Percentiles rank a stretch among this genome's conserved stretches.
phyloP scores from a whole-genome alignment of 108 stramenopile genomes.

The Aurantiochytrium sp. region DNA sequence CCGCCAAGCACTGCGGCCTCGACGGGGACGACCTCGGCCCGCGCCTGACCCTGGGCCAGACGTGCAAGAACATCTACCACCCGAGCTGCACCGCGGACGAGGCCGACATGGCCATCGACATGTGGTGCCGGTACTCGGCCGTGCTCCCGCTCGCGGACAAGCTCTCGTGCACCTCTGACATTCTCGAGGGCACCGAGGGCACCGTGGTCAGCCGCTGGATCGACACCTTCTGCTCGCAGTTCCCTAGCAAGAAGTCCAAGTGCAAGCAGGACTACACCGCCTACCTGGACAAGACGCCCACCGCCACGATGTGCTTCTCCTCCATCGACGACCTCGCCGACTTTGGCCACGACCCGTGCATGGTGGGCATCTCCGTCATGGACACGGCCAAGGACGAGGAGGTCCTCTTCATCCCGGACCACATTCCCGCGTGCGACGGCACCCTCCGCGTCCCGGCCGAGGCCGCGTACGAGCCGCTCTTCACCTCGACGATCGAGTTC shows the following conservation, averaged over 20 bases:
- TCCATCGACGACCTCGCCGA: background rate
- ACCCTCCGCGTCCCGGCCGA: background rate
- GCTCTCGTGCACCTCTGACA: background rate
- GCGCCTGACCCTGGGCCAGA: background rate
- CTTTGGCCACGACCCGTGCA: no score
- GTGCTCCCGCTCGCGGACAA: background rate
- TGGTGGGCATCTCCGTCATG: no score
- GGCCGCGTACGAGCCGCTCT: no score
- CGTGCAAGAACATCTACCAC: background rate
- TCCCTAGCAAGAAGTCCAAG: no score
- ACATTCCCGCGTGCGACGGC: background rate
- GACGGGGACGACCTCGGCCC: background rate
- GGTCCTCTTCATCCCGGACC: background rate
- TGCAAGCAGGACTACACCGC: no score
- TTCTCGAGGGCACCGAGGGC: no score
- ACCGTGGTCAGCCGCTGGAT: no score
- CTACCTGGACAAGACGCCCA: no score
- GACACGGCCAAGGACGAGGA: background rate
- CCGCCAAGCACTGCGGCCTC: no score
- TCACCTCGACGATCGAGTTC: no score
- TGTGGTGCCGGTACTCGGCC: background rate
- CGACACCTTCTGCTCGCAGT: no score
- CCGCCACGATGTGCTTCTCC: no score
- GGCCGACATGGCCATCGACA: background rate
- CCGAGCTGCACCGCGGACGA: background rate